Percentiles rank a stretch among this genome's conserved stretches.
Conservation (phyloP, 257 asterid genomes). For the Solanum chiquidenum region DNA sequence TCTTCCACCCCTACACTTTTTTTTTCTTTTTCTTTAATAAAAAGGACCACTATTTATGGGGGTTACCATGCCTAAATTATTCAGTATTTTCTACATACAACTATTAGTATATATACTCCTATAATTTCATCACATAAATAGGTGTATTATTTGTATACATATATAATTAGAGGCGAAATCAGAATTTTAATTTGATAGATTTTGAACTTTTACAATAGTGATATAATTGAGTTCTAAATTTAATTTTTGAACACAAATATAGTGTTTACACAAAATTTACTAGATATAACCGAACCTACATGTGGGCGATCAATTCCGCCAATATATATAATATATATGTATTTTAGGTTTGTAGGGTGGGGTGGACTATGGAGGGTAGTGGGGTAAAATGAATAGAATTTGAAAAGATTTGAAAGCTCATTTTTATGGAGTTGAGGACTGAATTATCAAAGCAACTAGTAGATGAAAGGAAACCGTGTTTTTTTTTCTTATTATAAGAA, state of each 20-base stretch:
- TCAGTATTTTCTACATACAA: neutral
- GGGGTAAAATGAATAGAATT: neutral
- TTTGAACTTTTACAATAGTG: too few species aligned
- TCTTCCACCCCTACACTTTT: neutral
- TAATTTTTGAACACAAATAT: too few species aligned
- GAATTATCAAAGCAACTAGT: constrained; percentile 1
- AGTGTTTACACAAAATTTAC: too few species aligned
- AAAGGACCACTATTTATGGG: constrained; percentile 1
- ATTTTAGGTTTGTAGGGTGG: neutral
- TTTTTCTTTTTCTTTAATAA: neutral
- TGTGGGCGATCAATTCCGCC: neutral
- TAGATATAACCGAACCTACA: neutral
- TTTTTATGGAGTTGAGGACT: neutral
- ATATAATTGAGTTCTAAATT: too few species aligned
- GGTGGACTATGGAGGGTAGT: neutral
- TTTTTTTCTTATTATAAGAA: neutral
- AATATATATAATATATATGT: neutral
- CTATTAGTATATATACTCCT: neutral
- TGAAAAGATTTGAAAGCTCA: neutral
- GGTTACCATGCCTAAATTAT: constrained; percentile 1
- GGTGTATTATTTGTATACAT: neutral
- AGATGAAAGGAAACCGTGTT: constrained; percentile 2
- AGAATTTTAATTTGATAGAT: too few species aligned
- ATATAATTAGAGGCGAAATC: too few species aligned
- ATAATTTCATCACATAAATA: neutral